These are phyloP conservation scores for Fennellomyces sp. DNA, from an alignment of 371 early-diverging fungal genomes.

Conservation along the genomic window DNA sequence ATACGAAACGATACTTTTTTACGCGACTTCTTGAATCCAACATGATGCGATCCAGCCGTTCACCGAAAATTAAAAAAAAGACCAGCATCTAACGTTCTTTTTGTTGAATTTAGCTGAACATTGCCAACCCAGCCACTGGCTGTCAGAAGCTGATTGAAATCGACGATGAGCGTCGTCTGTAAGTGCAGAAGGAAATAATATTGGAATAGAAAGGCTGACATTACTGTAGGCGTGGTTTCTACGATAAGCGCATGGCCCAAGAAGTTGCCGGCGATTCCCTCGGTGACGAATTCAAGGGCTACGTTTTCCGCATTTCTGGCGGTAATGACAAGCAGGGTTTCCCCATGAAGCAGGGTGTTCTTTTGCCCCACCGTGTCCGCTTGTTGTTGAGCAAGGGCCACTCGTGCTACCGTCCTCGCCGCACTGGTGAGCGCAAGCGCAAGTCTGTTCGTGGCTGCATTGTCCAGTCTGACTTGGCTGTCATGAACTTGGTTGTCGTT, in stretches of 20 bases:
- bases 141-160: slow-evolving; percentile 98
- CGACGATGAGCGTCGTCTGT: slow-evolving; percentile 96
- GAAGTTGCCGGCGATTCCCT: slow-evolving; percentile 97
- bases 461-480: slow-evolving; percentile 95
- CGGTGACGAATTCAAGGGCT: slow-evolving; percentile 99
- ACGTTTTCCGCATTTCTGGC: slow-evolving; percentile 98
- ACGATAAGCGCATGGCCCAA: slow-evolving; percentile 97
- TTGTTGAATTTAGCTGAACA: slow-evolving; percentile 81
- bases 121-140: slow-evolving; percentile 99
- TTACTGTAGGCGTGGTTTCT: slow-evolving; percentile 85
- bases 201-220: not conserved
- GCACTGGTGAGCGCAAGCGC: slow-evolving; percentile 98
- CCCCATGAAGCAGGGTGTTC: slow-evolving; percentile 98
- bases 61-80: not conserved
- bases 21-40: slow-evolving; percentile 3
- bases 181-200: slow-evolving; percentile 38
- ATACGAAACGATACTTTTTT: not conserved
- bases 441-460: slow-evolving; percentile 99
- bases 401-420: slow-evolving; percentile 99
- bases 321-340: slow-evolving; percentile 99
- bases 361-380: slow-evolving; percentile 93
- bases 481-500: slow-evolving; percentile 93
- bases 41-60: not conserved
- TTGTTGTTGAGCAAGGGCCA: slow-evolving; percentile 97
- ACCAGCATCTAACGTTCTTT: not conserved